These are phyloP conservation scores for Anaeromyces robustus DNA, from an alignment of 192 early-diverging fungal genomes.

Conservation along the genomic window DNA sequence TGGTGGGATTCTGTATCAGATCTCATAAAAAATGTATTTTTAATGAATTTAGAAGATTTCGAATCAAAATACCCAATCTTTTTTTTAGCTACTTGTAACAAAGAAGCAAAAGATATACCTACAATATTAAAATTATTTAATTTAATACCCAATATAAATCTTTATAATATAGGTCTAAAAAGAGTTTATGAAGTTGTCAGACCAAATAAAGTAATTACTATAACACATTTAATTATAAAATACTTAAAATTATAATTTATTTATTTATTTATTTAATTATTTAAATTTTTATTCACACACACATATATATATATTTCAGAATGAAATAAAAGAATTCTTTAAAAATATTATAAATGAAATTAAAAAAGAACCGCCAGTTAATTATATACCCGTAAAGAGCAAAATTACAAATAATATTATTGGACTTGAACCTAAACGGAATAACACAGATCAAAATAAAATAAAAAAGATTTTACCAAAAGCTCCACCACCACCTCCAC, in stretches of 20 bases:
- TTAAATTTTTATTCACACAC: no score
- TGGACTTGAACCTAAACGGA: background rate
- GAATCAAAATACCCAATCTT: constrained; percentile 28
- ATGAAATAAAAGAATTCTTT: constrained; percentile 13
- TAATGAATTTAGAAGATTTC: constrained; percentile 26
- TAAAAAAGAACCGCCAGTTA: constrained; percentile 10
- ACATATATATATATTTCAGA: background rate
- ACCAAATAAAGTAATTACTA: background rate
- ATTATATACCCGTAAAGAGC: background rate
- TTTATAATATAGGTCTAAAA: background rate
- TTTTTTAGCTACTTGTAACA: constrained; percentile 35
- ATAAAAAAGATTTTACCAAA: constrained; percentile 12
- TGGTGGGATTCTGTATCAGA: constrained; percentile 33
- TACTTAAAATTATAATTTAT: no score
- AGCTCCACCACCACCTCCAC: constrained; percentile 29
- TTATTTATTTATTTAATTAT: no score
- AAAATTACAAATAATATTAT: constrained; percentile 1
- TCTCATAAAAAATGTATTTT: constrained; percentile 19
- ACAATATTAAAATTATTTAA: constrained; percentile 15
- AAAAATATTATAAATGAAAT: constrained; percentile 14
- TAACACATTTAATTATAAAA: no score
- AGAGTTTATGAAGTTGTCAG: background rate
- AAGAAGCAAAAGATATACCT: constrained; percentile 13
- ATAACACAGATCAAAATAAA: background rate
- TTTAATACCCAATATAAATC: background rate